These are phyloP conservation scores for Penicillium sp. DNA, from an alignment of 2,329 filamentous ascomycete genomes.

Conservation along the genomic window DNA sequence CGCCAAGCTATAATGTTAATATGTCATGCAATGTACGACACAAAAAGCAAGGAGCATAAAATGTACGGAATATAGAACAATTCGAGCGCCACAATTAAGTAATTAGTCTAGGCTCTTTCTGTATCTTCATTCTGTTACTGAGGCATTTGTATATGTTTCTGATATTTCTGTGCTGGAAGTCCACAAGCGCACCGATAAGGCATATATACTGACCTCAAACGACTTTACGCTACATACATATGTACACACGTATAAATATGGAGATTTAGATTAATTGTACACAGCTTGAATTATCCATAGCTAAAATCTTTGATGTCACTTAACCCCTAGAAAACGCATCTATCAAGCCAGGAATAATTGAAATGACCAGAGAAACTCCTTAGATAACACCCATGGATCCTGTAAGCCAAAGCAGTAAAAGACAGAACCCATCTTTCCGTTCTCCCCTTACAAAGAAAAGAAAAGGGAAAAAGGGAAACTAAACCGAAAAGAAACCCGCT, in stretches of 20 bases:
- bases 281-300: not conserved
- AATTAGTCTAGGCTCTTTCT: not conserved
- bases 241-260: not conserved
- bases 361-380: constrained; percentile 1
- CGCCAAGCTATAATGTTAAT: constrained; percentile 50
- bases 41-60: not conserved
- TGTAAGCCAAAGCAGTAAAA: constrained; percentile 1
- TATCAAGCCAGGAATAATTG: not conserved
- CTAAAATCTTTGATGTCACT: not conserved
- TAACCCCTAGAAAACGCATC: not conserved
- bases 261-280: not conserved
- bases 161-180: not conserved
- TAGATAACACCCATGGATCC: not conserved
- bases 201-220: not conserved
- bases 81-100: not conserved
- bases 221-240: no score
- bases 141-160: no score
- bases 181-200: no score
- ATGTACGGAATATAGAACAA: not conserved
- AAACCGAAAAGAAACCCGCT: not conserved
- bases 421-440: constrained; percentile 1
- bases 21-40: constrained; percentile 3
- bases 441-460: not conserved
- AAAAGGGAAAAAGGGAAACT: not conserved
- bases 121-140: not conserved